Base-by-base conservation (phyloP, 768 basidiomycete genomes). In the Erythrobasidium yunnanense region DNA sequence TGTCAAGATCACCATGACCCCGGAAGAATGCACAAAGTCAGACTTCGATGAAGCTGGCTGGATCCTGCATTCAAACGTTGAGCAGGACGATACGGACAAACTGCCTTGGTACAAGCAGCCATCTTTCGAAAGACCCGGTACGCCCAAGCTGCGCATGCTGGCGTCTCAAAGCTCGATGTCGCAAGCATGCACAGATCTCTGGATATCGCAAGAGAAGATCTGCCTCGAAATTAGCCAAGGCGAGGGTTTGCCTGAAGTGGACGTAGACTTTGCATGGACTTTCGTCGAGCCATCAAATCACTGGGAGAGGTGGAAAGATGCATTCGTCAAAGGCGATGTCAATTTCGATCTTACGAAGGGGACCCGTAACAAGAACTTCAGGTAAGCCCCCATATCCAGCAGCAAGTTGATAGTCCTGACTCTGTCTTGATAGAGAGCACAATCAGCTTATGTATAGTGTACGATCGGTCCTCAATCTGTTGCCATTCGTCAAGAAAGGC, bases 231-330 rank as follows among this genome's bases (percentile, higher is more conserved):
- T 55, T 8, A 7, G 13, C 8, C 7, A 55, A 30, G 27, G 27
- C 18, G 23, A 8, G 27, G 11, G 15, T 18, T 25, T 55, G 17
- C 7, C 15, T 7, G 54, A 55, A 13, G 29, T 11, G 11, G 34
- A 55, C 15, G 27, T 55, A 32, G 54, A 55, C 54, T 8, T 55
- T 7, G 54, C 23, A 11, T 55, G 54, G 54, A 55, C 54, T 7
- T 55, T 55, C 54, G 54, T 55, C 17, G 54, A 55, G 54, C 54
- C 54, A 7, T 29, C 54, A 17, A 32, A 55, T 8, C 54, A 55
- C 23, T 55, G 54, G 54, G 11, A 33, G 34, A 35, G 18, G 34
- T 55, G 54, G 54, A 20, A 22, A 52, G 29, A 22, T 52, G n/a
- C 38, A 42, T 42, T 11, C n/a, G 38, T 42, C 11, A 42, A 42